A percentile compares a stretch with the other conserved stretches of the same genome.
phyloP scores from a whole-genome alignment of 306 rosid species.

The Leucaena leucocephala region DNA sequence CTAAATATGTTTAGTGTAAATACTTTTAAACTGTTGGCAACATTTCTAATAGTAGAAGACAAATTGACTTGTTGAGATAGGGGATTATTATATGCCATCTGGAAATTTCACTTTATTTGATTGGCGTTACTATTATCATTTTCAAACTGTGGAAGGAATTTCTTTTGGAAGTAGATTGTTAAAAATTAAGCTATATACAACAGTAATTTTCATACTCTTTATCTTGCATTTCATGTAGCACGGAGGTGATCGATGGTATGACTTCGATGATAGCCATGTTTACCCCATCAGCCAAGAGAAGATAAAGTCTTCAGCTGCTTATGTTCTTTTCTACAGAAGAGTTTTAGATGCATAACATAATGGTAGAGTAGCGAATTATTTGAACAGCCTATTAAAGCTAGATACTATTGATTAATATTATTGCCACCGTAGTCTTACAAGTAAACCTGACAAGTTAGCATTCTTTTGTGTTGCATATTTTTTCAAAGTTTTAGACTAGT shows the following conservation, averaged over 20 bases:
- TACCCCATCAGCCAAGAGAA: constrained; percentile 79
- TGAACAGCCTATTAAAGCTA: constrained; percentile 40
- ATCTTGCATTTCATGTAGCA: constrained; percentile 59
- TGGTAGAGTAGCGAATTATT: constrained; percentile 42
- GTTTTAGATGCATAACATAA: constrained; percentile 51
- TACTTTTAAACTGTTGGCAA: background rate
- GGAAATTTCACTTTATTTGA: constrained; percentile 32
- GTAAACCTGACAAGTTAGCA: constrained; percentile 44
- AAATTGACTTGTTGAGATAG: constrained; percentile 21
- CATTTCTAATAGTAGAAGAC: background rate
- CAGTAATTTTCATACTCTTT: constrained; percentile 32
- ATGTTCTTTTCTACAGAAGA: constrained; percentile 97
- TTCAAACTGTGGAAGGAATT: constrained; percentile 23
- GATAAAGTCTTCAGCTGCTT: constrained; percentile 95
- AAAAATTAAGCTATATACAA: constrained; percentile 1
- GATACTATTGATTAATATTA: constrained; percentile 41
- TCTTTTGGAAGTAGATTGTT: background rate
- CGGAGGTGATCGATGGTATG: constrained; percentile 93
- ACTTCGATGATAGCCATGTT: constrained; percentile 91
- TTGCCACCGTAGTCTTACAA: constrained; percentile 47
- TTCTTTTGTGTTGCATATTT: constrained; percentile 46
- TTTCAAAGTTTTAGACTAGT: constrained; percentile 23
- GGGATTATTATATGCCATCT: constrained; percentile 13
- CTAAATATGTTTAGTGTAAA: constrained; percentile 9
- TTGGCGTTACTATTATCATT: constrained; percentile 28